Base-by-base conservation (phyloP, 768 basidiomycete species). In the Gloeopeniophorella convolvens region DNA sequence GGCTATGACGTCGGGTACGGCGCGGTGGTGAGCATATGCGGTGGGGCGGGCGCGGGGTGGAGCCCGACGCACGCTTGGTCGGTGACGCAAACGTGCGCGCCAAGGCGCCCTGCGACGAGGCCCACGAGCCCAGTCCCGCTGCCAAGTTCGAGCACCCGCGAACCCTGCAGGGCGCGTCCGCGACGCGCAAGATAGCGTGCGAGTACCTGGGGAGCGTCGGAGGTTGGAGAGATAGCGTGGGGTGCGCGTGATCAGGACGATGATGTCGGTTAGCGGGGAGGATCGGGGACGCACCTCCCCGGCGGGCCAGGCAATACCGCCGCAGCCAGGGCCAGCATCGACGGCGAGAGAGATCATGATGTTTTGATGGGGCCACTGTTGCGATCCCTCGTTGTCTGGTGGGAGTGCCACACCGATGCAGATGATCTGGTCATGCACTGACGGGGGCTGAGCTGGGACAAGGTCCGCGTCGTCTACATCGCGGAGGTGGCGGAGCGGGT, bases 101-200 rank as follows among this genome's bases (percentile, higher is more conserved):
- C 82, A 15, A 93, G 74, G 42, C 75, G 71, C 5, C 76, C 90
- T 2, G 85, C 84, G 5, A 85, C 82, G 23, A 97, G 76, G 8
- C 92, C 92, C n/a, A 95, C 91, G 20, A 97, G 74, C 15, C 93
- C 93, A 3, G 93, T 97, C 2, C 93, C 93, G 57, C 86, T 86
- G 4, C 93, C 93, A 2, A 97, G 76, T 62, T 97, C 93, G 15
- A 96, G 63, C 11, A 94, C 68, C 26, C 63, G 76, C 64, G 74
- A 80, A 40, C 74, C 74, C 23, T 67, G 53, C 24, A 94, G 68
- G 41, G 73, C 76, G 3, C 58, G 60, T 0, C 78, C 79, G 39
- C 76, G 73, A 37, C 78, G 73, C 15, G 80, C 71, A 28, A 96
- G 71, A 65, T 94, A 93, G 36, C 71, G 76, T 9, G 89, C 78